Percentiles rank a stretch among this genome's conserved stretches.
Conservation (phyloP, 768 basidiomycete species). For the Agrocybe pediades region DNA sequence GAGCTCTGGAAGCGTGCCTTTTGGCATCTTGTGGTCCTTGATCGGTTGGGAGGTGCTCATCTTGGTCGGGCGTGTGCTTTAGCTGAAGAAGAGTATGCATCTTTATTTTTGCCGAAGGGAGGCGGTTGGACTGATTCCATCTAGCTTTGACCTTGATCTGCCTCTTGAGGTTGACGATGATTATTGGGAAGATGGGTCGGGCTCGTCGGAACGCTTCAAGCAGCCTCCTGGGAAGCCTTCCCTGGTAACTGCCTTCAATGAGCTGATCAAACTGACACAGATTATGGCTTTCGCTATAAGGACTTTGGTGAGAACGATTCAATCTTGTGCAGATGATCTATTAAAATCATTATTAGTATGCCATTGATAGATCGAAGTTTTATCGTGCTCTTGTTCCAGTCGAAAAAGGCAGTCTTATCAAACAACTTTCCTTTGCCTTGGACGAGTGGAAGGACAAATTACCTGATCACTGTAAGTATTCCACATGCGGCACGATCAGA, state of each 20-base stretch:
- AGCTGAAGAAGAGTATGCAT: constrained; percentile 67
- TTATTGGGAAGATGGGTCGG: constrained; percentile 65
- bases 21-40: constrained; percentile 67
- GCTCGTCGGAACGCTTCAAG: constrained; percentile 50
- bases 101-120: neutral
- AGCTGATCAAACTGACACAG: constrained; percentile 64
- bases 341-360: constrained; percentile 49
- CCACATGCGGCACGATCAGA: neutral
- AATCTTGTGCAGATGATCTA: neutral
- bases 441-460: constrained; percentile 72
- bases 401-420: constrained; percentile 57
- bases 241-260: constrained; percentile 61
- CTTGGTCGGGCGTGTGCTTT: constrained; percentile 59
- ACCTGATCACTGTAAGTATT: constrained; percentile 62
- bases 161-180: constrained; percentile 84
- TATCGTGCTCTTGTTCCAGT: constrained; percentile 52
- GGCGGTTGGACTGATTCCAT: neutral
- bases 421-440: constrained; percentile 68
- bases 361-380: constrained; percentile 65
- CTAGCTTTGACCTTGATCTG: constrained; percentile 79
- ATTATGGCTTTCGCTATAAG: constrained; percentile 70
- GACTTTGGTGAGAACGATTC: constrained; percentile 61
- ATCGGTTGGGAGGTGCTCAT: constrained; percentile 53
- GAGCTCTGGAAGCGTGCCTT: constrained; percentile 83
- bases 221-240: constrained; percentile 68